Evolutionary conservation across 1,284 basidiomycete species (phyloP).

Genomic region (Pterulicium gracile): DNA sequence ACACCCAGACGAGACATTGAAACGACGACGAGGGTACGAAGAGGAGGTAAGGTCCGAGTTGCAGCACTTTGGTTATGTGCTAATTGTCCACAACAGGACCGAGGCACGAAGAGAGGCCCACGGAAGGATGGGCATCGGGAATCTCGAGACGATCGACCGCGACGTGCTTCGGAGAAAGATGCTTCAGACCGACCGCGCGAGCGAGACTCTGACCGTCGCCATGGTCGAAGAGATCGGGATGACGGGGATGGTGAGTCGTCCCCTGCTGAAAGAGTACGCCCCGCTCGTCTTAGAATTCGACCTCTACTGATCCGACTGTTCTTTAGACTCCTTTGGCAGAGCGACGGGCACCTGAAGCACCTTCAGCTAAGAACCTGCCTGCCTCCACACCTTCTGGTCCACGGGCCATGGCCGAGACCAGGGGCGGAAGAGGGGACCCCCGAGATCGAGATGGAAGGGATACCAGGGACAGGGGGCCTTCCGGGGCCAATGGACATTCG

Average conservation of each 20-base stretch:
- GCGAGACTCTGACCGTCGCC: constrained; percentile 55
- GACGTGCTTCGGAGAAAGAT: constrained; percentile 61
- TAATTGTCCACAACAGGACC: constrained; percentile 39
- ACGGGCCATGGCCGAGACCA: constrained; percentile 48
- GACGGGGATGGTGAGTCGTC: constrained; percentile 32
- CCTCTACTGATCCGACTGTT: neutral
- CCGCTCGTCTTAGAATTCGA: neutral
- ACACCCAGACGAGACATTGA: constrained; percentile 34
- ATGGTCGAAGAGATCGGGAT: constrained; percentile 48
- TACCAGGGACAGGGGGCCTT: constrained; percentile 21
- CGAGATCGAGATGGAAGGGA: constrained; percentile 25
- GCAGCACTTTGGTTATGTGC: constrained; percentile 12
- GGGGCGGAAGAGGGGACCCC: constrained; percentile 27
- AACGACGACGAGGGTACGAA: constrained; percentile 50
- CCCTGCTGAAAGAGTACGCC: constrained; percentile 47
- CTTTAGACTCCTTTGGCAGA: constrained; percentile 18
- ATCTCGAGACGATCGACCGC: constrained; percentile 33
- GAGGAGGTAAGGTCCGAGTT: constrained; percentile 48
- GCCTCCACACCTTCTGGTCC: constrained; percentile 59
- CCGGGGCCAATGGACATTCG: constrained; percentile 15
- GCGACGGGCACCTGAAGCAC: constrained; percentile 47
- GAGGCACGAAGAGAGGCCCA: constrained; percentile 59
- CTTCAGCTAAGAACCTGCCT: constrained; percentile 35
- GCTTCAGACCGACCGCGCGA: constrained; percentile 37
- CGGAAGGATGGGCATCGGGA: constrained; percentile 68